A percentile compares a stretch with the other conserved stretches of the same genome.
Evolutionary conservation across 306 rosid genomes (phyloP).

Genomic region (Crataegus laevigata): DNA sequence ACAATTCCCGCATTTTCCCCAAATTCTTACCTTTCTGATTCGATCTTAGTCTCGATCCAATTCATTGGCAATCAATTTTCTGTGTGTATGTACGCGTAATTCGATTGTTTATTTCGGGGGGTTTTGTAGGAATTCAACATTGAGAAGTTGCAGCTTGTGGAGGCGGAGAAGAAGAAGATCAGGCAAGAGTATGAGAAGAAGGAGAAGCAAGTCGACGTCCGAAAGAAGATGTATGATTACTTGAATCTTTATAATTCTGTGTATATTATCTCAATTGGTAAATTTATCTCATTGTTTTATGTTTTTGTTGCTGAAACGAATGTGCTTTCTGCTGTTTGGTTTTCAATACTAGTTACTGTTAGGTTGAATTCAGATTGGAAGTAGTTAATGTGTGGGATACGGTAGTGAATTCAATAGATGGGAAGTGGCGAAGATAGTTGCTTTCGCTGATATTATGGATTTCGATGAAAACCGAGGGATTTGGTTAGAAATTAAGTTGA

Average conservation of each 20-base stretch:
- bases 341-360: neutral
- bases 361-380: neutral
- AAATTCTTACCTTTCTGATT: neutral
- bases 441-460: neutral
- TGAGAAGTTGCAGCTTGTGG: constrained; percentile 89
- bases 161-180: constrained; percentile 96
- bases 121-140: constrained; percentile 73
- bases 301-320: neutral
- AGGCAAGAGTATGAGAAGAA: constrained; percentile 90
- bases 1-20: neutral
- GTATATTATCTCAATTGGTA: neutral
- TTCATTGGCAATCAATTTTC: neutral
- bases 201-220: constrained; percentile 86
- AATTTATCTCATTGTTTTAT: neutral
- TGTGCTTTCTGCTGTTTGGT: neutral
- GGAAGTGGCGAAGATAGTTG: neutral
- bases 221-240: constrained; percentile 70
- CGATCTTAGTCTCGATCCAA: neutral
- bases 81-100: neutral
- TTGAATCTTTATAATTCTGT: neutral
- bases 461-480: neutral
- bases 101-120: neutral
- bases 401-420: neutral
- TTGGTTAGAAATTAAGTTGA: neutral
- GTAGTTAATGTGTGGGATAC: neutral